A percentile compares a stretch with the other conserved stretches of the same genome.
Evolutionary conservation across 805 yeast species (phyloP).

Genomic region (Metschnikowia cerradonensis): DNA sequence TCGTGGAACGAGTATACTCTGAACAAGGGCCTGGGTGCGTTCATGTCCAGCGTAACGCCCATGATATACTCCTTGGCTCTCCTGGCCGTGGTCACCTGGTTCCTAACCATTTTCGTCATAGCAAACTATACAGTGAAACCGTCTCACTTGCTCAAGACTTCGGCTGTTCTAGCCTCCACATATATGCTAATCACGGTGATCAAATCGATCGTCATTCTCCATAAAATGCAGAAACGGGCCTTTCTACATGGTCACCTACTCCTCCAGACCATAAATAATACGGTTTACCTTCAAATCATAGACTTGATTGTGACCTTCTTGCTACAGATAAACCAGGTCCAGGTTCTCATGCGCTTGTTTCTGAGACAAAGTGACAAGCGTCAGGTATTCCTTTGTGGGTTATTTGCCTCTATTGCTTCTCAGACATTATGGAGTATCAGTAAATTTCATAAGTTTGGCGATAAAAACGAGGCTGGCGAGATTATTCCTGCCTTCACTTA

Average conservation of each 20-base stretch:
- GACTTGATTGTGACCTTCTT: constrained; percentile 56
- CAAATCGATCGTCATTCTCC: constrained; percentile 43
- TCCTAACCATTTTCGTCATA: constrained; percentile 58
- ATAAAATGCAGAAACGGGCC: constrained; percentile 44
- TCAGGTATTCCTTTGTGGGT: constrained; percentile 56
- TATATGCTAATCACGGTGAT: constrained; percentile 51
- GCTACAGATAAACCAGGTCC: constrained; percentile 66
- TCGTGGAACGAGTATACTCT: constrained; percentile 49
- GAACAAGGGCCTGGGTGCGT: constrained; percentile 35
- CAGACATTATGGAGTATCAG: constrained; percentile 71
- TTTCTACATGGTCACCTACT: constrained; percentile 42
- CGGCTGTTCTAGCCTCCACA: constrained; percentile 50
- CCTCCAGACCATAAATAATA: constrained; percentile 40
- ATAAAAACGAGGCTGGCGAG: constrained; percentile 45
- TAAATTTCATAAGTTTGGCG: constrained; percentile 39
- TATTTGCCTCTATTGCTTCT: constrained; percentile 46
- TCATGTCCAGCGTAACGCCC: constrained; percentile 56
- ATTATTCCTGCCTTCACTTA: constrained; percentile 72
- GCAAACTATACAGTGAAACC: constrained; percentile 65
- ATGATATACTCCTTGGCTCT: constrained; percentile 58
- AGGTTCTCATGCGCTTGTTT: constrained; percentile 63
- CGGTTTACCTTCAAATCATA: constrained; percentile 47
- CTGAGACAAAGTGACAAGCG: constrained; percentile 66
- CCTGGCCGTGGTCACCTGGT: constrained; percentile 61
- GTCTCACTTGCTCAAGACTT: constrained; percentile 45